Evolutionary conservation across 495 filamentous ascomycete species (phyloP), one percentile per base, ranked within the genome.

Genomic region (Talaromyces nanjingensis): DNA sequence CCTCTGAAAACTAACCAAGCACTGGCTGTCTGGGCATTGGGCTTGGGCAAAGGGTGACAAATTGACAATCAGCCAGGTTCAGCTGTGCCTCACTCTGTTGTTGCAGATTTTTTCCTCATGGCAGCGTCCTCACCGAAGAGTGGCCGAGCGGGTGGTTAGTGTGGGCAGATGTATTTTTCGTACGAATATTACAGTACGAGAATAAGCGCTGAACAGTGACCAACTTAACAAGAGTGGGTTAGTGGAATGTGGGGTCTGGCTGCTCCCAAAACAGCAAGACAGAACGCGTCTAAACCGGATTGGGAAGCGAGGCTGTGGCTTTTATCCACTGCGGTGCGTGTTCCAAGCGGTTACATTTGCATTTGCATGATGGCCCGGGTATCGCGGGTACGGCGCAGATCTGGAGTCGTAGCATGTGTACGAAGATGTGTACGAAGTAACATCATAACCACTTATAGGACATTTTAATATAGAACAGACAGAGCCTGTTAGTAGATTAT

Each of bases 321-420:
- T 55, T 55, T 55, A 7, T 14, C 24, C 52, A 12, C 25, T 29
- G 52, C 9, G 22, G 52, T 55, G 52, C 52, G 52, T 55, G 52
- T 55, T 55, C 49, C 18, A 20, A 53, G 49, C 49, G 37, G 33
- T 37, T 37, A 37, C 33, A 11, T 37, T 37, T 37, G 33, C 33
- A 11, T 37, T 37, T 37, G 33, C 33, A 37, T 52, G 11, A 8
- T 24, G 20, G 52, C 25, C 25, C 52, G 52, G 52, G 52, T 55
- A 55, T 55, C 52, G 52, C 52, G 52, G 52, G 52, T 55, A 55
- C 22, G 20, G 52, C 52, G 52, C 49, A 53, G 49, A 55, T 55
- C 52, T 55, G 52, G 52, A 54, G 52, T n/a, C 2, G 45, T 20
- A 49, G 16, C 14, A 45, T 45, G 16, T 45, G n/a, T 16, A 45